Conservation (phyloP, 192 early-diverging fungal genomes). For the Cetraspora pellucida region DNA sequence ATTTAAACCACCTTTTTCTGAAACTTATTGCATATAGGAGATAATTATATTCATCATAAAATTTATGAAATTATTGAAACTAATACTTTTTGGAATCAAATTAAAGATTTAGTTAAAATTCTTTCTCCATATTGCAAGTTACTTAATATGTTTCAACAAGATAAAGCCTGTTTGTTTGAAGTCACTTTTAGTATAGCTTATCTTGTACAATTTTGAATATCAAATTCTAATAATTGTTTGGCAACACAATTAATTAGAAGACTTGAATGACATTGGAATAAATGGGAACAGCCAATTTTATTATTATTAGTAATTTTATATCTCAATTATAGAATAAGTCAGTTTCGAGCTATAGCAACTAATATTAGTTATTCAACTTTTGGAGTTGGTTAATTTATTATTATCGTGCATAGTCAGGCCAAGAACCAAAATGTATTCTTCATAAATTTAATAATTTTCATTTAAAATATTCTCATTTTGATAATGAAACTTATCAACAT, state of each 20-base stretch:
- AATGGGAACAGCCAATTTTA: conserved; percentile 16
- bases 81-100: neutral
- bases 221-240: neutral
- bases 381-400: neutral
- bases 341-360: neutral
- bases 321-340: conserved; percentile 1
- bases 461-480: conserved; percentile 12
- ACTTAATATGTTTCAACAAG: conserved; percentile 8
- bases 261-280: neutral
- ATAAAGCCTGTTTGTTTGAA: conserved; percentile 21
- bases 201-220: conserved; percentile 13
- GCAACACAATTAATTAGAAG: neutral
- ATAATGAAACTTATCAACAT: neutral
- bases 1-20: neutral
- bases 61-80: conserved; percentile 4
- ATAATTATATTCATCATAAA: neutral
- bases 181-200: conserved; percentile 6
- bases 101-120: neutral
- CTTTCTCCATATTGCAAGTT: conserved; percentile 3
- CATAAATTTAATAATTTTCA: neutral
- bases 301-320: neutral
- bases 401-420: conserved; percentile 2
- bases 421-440: conserved; percentile 18
- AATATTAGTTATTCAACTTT: neutral
- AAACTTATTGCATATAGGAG: neutral